Base-by-base conservation (phyloP, 2,329 filamentous ascomycete species). In the Colletotrichum melonis region DNA sequence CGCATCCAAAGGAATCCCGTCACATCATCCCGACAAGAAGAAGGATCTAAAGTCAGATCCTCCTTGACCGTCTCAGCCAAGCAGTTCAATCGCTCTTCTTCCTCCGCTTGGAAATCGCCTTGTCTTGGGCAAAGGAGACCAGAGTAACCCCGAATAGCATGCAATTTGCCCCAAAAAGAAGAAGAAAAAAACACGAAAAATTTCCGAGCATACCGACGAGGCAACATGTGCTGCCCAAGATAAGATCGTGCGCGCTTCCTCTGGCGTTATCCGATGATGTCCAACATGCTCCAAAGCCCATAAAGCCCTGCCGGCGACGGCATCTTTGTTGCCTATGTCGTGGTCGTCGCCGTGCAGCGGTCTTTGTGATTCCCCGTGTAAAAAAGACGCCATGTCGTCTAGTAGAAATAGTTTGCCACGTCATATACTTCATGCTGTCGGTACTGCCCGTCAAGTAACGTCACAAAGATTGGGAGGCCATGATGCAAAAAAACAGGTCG, bases 341-440 rank as follows among this genome's bases (percentile, higher is more conserved):
- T 56, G 14, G 14, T 38, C 42, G 56, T 24, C 52, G 49, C n/a
- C n/a, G 28, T 49, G 26, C 19, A 46, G 49, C 26, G 52, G 28
- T n/a, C 46, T 54, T 46, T 49, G 56, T 57, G 32, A 46, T 72
- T 63, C 65, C 54, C 68, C 52, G 4, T 72, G 30, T 63, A 63
- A 58, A 49, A 49, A 63, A 55, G 59, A 72, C 65, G 69, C 69
- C 69, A 54, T 49, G 14, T 69, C 60, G 42, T 72, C 65, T 72
- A 72, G 42, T 24, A 38, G 56, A 54, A 22, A 46, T 63, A 35
- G 52, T 63, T 69, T 58, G 65, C 58, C 63, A 68, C 35, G 35
- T 68, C 65, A 59, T 68, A 63, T 30, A 58, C 59, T 28, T 72
- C 52, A 52, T 63, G 46, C 49, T 8, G 57, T 52, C 49, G 24